These are phyloP conservation scores for Eutrema salsugineum DNA, from an alignment of 441 rosid genomes.

Conservation along the genomic window DNA sequence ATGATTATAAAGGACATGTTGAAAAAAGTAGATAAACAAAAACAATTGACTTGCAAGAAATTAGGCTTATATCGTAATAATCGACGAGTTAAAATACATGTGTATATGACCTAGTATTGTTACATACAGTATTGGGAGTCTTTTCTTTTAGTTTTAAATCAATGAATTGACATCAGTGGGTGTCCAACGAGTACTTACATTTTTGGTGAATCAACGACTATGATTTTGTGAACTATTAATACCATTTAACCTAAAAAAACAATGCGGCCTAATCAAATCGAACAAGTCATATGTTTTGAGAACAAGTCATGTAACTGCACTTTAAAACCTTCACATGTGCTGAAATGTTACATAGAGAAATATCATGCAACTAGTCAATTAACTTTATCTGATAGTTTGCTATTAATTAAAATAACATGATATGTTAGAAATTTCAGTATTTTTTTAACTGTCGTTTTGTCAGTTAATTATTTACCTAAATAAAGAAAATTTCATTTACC, in stretches of 20 bases:
- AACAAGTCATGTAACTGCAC: neutral
- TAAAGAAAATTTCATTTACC: no score
- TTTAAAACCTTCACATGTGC: neutral
- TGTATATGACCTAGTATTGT: neutral
- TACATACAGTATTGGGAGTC: neutral
- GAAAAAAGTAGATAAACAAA: neutral
- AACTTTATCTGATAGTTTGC: no score
- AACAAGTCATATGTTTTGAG: neutral
- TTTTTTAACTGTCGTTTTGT: neutral
- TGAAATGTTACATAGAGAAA: no score
- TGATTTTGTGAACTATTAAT: neutral
- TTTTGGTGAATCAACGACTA: neutral
- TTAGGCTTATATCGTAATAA: neutral
- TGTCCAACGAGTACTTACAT: neutral
- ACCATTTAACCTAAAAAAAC: neutral
- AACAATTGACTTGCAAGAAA: neutral
- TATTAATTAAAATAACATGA: no score
- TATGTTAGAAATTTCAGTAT: no score
- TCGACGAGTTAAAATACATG: neutral
- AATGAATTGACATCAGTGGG: neutral
- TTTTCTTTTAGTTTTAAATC: neutral
- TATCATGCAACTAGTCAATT: neutral
- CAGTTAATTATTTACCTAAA: neutral
- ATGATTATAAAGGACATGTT: neutral
- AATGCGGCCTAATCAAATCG: neutral